A percentile compares a stretch with the other conserved stretches of the same genome.
Evolutionary conservation across 257 asterid genomes (phyloP).

Genomic region (Ajuga chamaepitys): DNA sequence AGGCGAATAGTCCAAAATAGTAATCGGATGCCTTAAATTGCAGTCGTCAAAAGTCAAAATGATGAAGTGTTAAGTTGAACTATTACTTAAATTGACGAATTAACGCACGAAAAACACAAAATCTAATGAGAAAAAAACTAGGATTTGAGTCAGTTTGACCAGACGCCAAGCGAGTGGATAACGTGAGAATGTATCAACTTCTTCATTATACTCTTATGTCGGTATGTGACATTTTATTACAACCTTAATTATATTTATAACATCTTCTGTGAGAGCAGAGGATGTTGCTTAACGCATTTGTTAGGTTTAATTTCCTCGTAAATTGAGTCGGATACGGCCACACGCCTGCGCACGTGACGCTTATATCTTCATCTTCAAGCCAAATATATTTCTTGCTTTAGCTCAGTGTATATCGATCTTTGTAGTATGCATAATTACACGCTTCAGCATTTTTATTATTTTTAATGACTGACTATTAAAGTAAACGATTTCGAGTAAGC

Average conservation of each 20-base stretch:
- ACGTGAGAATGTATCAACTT: slow-evolving; percentile 23
- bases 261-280: slow-evolving; percentile 30
- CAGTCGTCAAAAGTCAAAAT: too few species aligned
- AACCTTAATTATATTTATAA: not conserved
- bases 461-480: too few species aligned
- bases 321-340: slow-evolving; percentile 37
- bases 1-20: too few species aligned
- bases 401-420: not conserved
- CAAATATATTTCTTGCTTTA: not conserved
- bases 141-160: slow-evolving; percentile 6
- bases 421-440: too few species aligned
- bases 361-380: slow-evolving; percentile 20
- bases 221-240: slow-evolving; percentile 12
- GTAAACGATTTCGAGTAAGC: too few species aligned
- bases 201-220: slow-evolving; percentile 18
- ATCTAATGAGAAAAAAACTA: not conserved
- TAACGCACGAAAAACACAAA: not conserved
- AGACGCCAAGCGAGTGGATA: slow-evolving; percentile 21
- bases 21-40: too few species aligned
- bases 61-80: too few species aligned
- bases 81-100: not conserved
- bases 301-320: slow-evolving; percentile 36
- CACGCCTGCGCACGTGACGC: slow-evolving; percentile 50
- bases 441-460: too few species aligned
- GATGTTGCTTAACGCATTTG: slow-evolving; percentile 89